These are phyloP conservation scores for Malbranchea cinnamomea DNA, from an alignment of 2,329 filamentous ascomycete genomes.

Conservation along the genomic window DNA sequence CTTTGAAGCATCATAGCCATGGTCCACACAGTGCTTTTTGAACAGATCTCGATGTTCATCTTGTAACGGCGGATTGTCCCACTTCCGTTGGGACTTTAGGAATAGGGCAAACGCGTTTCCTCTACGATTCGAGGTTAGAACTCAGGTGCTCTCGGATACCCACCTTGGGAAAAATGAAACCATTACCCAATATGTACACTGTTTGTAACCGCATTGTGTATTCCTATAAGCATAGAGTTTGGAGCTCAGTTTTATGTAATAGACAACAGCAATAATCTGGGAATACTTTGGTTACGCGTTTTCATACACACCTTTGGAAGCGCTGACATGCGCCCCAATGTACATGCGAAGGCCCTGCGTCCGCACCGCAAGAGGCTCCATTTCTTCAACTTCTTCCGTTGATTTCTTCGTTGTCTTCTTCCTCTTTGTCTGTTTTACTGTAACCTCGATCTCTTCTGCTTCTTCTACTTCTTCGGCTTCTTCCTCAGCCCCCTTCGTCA, in stretches of 20 bases:
- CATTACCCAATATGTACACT: conserved; percentile 54
- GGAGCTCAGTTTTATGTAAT: conserved; percentile 1
- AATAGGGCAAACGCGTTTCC: conserved; percentile 92
- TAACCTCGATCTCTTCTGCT: conserved; percentile 11
- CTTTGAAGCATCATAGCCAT: conserved; percentile 55
- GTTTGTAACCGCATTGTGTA: conserved; percentile 76
- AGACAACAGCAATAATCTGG: neutral
- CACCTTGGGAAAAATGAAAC: neutral
- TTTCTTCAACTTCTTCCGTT: conserved; percentile 4
- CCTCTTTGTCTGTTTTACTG: conserved; percentile 12
- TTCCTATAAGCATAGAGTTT: conserved; percentile 37
- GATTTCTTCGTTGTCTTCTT: conserved; percentile 39
- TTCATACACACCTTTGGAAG: conserved; percentile 55
- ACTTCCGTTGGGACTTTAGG: conserved; percentile 91
- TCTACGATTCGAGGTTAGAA: conserved; percentile 25
- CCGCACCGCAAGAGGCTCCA: conserved; percentile 35
- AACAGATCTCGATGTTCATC: conserved; percentile 56
- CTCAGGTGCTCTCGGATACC: too few species aligned
- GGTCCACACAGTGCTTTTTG: conserved; percentile 48
- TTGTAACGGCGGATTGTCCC: conserved; percentile 66
- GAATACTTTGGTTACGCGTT: neutral
- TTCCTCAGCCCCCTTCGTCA: neutral
- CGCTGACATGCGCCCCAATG: conserved; percentile 84
- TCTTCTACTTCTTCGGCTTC: conserved; percentile 11
- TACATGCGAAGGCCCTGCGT: conserved; percentile 63